These are phyloP conservation scores for Colletotrichum tofieldiae DNA, from an alignment of 2,329 filamentous ascomycete species.

Conservation along the genomic window DNA sequence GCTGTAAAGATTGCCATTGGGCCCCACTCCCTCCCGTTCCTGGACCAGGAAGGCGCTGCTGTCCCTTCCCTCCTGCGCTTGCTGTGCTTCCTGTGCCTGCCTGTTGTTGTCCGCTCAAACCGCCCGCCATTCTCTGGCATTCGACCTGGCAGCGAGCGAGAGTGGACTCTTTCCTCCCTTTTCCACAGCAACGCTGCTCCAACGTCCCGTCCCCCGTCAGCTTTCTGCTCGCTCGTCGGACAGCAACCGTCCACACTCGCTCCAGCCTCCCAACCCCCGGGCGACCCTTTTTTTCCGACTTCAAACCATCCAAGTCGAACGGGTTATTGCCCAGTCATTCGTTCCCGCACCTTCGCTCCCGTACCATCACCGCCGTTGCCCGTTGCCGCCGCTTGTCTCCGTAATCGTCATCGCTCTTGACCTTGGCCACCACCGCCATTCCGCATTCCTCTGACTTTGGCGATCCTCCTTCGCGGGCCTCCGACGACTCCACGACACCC, in stretches of 20 bases:
- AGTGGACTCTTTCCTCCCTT: slow-evolving; percentile 44
- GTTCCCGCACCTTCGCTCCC: slow-evolving; percentile 41
- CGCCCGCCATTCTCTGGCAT: slow-evolving; percentile 19
- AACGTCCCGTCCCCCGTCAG: slow-evolving; percentile 35
- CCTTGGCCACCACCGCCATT: slow-evolving; percentile 10
- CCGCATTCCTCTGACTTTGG: slow-evolving; percentile 6
- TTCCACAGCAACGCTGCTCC: slow-evolving; percentile 47
- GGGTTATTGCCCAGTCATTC: slow-evolving; percentile 32
- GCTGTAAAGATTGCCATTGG: slow-evolving; percentile 15
- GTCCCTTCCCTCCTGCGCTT: slow-evolving; percentile 3
- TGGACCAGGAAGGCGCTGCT: slow-evolving; percentile 16
- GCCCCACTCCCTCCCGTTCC: slow-evolving; percentile 30
- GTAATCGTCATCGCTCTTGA: slow-evolving; percentile 28
- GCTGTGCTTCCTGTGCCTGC: too few species aligned
- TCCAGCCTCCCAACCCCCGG: slow-evolving; percentile 37
- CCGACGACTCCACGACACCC: slow-evolving; percentile 16
- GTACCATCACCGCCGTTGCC: slow-evolving; percentile 8
- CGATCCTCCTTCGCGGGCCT: slow-evolving; percentile 13
- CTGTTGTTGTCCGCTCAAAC: background rate
- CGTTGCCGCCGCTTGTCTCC: slow-evolving; percentile 13
- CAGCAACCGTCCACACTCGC: slow-evolving; percentile 41
- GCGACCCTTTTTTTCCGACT: background rate
- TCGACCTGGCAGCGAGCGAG: background rate
- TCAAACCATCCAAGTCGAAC: background rate
- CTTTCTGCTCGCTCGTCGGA: slow-evolving; percentile 37